Percentiles rank a stretch among this genome's conserved stretches.
phyloP scores from a whole-genome alignment of 352 stramenopile genomes.

The Globisporangium ultimum region DNA sequence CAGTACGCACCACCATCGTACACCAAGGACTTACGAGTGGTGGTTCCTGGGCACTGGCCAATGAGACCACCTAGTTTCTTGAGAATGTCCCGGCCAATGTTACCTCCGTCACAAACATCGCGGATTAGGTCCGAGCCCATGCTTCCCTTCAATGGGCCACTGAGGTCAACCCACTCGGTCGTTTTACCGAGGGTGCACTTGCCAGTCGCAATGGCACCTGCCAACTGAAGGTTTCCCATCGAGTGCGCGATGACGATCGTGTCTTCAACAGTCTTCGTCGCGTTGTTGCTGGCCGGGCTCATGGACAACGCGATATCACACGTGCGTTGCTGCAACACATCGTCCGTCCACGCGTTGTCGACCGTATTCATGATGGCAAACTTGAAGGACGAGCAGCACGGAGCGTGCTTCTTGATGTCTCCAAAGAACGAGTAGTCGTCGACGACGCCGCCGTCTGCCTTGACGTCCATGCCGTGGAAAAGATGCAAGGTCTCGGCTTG shows the following conservation, averaged over 20 bases:
- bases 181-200: conserved; percentile 16
- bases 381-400: conserved; percentile 57
- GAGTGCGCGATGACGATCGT: conserved; percentile 65
- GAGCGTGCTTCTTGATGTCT: conserved; percentile 38
- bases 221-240: conserved; percentile 57
- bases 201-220: conserved; percentile 24
- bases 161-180: conserved; percentile 37
- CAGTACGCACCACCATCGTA: conserved; percentile 30
- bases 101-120: too few relatives aligned
- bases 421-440: conserved; percentile 34
- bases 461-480: conserved; percentile 50
- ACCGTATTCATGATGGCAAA: conserved; percentile 46
- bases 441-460: conserved; percentile 28
- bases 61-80: conserved; percentile 10
- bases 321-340: conserved; percentile 29
- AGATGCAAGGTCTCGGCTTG: conserved; percentile 45
- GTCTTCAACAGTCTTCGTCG: conserved; percentile 45
- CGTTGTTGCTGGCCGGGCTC: conserved; percentile 28
- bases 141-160: conserved; percentile 38
- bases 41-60: conserved; percentile 28
- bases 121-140: conserved; percentile 39
- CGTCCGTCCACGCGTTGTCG: conserved; percentile 43
- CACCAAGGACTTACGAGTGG: conserved; percentile 24
- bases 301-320: conserved; percentile 32
- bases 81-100: too few relatives aligned